Percentiles rank a stretch among this genome's conserved stretches.
Evolutionary conservation across 2,329 filamentous ascomycete species (phyloP).

Genomic region (Calonectria crousiana): DNA sequence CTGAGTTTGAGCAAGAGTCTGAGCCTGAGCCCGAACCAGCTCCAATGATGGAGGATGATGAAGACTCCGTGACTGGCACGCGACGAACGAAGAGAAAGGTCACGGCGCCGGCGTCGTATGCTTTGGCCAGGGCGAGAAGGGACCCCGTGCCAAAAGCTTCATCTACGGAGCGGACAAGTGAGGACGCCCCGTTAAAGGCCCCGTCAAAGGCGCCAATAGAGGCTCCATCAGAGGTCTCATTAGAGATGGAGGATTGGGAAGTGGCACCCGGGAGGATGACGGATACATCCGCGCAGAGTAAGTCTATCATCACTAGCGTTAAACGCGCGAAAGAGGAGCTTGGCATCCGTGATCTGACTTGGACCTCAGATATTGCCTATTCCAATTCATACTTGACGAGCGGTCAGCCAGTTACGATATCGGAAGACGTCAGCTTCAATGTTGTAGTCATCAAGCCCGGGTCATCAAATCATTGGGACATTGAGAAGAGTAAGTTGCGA

Average conservation of each 20-base stretch:
- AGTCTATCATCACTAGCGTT: constrained; percentile 31
- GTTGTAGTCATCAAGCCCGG: constrained; percentile 56
- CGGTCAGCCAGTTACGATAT: constrained; percentile 51
- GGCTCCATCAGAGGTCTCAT: background rate
- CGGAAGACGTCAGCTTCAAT: constrained; percentile 55
- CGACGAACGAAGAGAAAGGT: constrained; percentile 9
- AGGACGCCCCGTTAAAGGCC: background rate
- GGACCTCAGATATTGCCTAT: constrained; percentile 54
- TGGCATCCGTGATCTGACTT: background rate
- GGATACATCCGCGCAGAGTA: constrained; percentile 51
- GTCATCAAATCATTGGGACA: constrained; percentile 46
- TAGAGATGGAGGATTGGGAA: constrained; percentile 60
- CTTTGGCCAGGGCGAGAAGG: background rate
- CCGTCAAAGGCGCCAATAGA: constrained; percentile 34
- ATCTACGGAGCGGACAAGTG: background rate
- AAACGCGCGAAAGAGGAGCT: background rate
- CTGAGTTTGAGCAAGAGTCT: background rate
- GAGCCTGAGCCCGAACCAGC: background rate
- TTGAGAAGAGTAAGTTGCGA: constrained; percentile 48
- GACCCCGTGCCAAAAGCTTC: background rate
- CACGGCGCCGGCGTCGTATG: background rate
- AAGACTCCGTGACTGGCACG: background rate
- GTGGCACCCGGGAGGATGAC: constrained; percentile 57
- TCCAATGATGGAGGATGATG: background rate
- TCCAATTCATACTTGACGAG: constrained; percentile 57